A percentile compares a stretch with the other conserved stretches of the same genome.
Conservation (phyloP, 345 rosid genomes). For the Clarkia xantiana region DNA sequence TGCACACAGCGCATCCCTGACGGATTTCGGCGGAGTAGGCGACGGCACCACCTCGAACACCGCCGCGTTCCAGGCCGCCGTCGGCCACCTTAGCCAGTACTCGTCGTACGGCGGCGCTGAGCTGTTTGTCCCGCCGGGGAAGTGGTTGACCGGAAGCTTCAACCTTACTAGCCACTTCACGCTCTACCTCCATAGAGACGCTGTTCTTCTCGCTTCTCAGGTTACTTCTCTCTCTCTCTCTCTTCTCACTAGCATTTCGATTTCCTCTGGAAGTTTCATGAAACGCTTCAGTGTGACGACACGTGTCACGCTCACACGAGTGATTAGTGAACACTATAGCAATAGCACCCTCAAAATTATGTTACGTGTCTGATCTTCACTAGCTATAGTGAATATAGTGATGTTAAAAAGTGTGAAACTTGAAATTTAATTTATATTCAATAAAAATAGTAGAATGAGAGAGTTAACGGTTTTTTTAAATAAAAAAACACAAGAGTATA, state of each 20-base stretch:
- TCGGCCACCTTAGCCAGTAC: constrained; percentile 40
- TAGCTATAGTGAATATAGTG: too few species aligned
- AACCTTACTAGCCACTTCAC: constrained; percentile 89
- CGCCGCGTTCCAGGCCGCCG: constrained; percentile 49
- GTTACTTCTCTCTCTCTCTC: constrained; percentile 19
- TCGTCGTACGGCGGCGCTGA: constrained; percentile 53
- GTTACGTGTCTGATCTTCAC: too few species aligned
- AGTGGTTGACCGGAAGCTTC: constrained; percentile 80
- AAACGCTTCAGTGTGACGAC: not conserved
- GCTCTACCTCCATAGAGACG: constrained; percentile 57
- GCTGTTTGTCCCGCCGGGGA: constrained; percentile 74
- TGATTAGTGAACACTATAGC: not conserved
- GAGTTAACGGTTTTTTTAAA: too few species aligned
- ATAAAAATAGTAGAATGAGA: too few species aligned
- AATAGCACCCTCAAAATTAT: too few species aligned
- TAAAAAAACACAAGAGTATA: too few species aligned
- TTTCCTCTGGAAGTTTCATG: not conserved
- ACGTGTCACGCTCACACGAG: not conserved
- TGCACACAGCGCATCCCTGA: constrained; percentile 49
- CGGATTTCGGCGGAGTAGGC: constrained; percentile 77
- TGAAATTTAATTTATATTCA: too few species aligned
- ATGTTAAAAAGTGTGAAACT: too few species aligned
- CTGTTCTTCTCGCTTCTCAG: constrained; percentile 72
- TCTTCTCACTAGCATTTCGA: too few species aligned
- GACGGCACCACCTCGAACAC: constrained; percentile 76